Conservation (phyloP, 2,329 filamentous ascomycete species). For the Aspergillus uvarum region DNA sequence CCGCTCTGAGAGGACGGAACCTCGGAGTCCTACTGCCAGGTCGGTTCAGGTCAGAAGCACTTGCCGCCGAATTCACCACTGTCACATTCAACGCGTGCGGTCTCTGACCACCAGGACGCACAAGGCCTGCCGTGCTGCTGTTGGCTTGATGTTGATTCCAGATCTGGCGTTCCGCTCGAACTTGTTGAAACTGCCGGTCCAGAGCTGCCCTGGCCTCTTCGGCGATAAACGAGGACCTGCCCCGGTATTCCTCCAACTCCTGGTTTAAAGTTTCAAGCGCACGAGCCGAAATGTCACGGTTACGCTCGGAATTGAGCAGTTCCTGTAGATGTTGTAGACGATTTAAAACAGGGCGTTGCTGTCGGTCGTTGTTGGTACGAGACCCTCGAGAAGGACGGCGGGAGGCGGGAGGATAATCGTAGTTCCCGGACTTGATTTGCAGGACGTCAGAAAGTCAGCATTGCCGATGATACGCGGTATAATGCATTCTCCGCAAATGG, state of each 20-base stretch:
- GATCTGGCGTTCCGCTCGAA: constrained; percentile 16
- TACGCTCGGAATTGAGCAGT: constrained; percentile 39
- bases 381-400: constrained; percentile 28
- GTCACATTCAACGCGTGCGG: constrained; percentile 14
- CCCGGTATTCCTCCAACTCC: constrained; percentile 37
- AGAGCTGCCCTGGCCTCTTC: constrained; percentile 28
- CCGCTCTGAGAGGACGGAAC: constrained; percentile 24
- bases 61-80: constrained; percentile 20
- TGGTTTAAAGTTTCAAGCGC: constrained; percentile 42
- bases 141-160: constrained; percentile 16
- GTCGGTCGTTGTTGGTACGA: constrained; percentile 25
- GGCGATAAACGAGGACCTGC: constrained; percentile 5
- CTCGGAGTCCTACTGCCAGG: constrained; percentile 20
- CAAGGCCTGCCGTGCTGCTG: constrained; percentile 14
- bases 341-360: constrained; percentile 23
- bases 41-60: constrained; percentile 14
- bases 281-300: constrained; percentile 29
- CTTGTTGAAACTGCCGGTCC: constrained; percentile 27
- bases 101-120: constrained; percentile 15
- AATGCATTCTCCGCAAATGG: not conserved
- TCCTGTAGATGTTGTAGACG: constrained; percentile 40
- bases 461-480: not conserved
- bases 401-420: constrained; percentile 44
- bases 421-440: constrained; percentile 41
- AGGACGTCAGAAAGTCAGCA: constrained; percentile 19